Conservation (phyloP, 306 rosid species). For the Vigna reflexopilosa region DNA sequence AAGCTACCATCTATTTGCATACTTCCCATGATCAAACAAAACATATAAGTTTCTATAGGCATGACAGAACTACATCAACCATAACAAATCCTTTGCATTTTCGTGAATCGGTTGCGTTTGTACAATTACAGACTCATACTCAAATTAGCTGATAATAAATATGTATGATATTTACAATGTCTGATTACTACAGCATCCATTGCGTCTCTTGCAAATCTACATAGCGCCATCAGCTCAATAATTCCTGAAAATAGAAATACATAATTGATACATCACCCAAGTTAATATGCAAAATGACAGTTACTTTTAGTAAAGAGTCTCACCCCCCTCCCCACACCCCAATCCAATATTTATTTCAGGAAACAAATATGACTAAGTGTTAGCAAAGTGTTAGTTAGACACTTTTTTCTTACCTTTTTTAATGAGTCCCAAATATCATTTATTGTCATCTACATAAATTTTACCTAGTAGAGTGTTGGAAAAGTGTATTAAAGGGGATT, state of each 20-base stretch:
- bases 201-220: conserved; percentile 27
- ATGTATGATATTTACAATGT: conserved; percentile 31
- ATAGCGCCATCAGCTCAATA: conserved; percentile 46
- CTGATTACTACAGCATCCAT: conserved; percentile 24
- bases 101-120: conserved; percentile 19
- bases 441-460: not conserved
- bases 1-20: not conserved
- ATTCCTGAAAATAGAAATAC: conserved; percentile 51
- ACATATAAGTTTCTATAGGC: not conserved
- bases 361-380: not conserved
- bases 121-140: conserved; percentile 34
- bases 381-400: not conserved
- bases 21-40: not conserved
- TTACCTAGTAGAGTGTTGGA: not conserved
- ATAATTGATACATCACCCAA: conserved; percentile 25
- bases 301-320: conserved; percentile 6
- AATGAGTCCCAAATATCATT: not conserved
- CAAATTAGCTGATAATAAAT: conserved; percentile 15
- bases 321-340: not conserved
- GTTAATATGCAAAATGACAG: not conserved
- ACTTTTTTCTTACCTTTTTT: not conserved
- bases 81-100: conserved; percentile 10
- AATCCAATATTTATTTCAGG: not conserved
- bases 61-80: not conserved
- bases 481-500: not conserved